phyloP scores from a whole-genome alignment of 768 basidiomycete genomes.

The Cyclocybe aegerita region DNA sequence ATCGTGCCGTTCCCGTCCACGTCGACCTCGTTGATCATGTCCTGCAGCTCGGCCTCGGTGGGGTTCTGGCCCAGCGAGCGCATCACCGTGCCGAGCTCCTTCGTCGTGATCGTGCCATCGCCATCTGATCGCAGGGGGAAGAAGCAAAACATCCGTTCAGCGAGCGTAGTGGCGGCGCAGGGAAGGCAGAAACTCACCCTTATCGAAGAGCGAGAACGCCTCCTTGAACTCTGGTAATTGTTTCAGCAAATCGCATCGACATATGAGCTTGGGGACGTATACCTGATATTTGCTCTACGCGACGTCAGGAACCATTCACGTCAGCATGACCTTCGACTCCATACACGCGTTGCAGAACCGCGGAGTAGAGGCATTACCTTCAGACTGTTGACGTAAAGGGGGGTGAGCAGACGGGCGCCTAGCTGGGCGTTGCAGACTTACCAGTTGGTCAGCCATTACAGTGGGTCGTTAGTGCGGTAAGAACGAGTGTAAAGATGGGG shows the following conservation, averaged over 20 bases:
- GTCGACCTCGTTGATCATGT: constrained; percentile 52
- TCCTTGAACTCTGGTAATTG: constrained; percentile 82
- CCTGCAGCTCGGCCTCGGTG: constrained; percentile 46
- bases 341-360: constrained; percentile 12
- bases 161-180: constrained; percentile 2
- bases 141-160: not conserved
- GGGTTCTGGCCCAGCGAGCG: constrained; percentile 47
- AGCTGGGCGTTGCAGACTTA: constrained; percentile 25
- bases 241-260: not conserved
- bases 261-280: constrained; percentile 18
- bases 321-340: constrained; percentile 5
- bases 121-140: constrained; percentile 33
- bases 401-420: constrained; percentile 6
- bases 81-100: constrained; percentile 50
- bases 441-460: constrained; percentile 59
- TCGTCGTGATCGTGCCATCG: constrained; percentile 49
- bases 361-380: constrained; percentile 38
- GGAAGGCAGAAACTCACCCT: constrained; percentile 51
- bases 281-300: constrained; percentile 89
- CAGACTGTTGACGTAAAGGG: constrained; percentile 40
- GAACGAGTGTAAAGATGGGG: constrained; percentile 2
- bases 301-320: constrained; percentile 1
- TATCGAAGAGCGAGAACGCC: constrained; percentile 97
- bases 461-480: constrained; percentile 2
- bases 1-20: constrained; percentile 43